phyloP scores from a whole-genome alignment of 2,329 filamentous ascomycete genomes.

The Diplocarpon mali region DNA sequence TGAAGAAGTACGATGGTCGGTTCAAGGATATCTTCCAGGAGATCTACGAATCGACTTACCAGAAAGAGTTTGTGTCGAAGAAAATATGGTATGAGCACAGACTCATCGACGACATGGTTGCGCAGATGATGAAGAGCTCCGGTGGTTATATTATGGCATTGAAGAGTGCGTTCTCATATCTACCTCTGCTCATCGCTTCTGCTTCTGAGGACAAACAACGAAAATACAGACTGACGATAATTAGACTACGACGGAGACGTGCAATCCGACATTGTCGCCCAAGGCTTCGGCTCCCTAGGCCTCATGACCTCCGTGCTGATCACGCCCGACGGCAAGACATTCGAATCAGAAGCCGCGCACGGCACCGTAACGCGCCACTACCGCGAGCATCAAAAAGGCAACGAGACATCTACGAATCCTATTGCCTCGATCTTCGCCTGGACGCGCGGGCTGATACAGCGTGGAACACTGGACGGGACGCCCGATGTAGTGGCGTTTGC shows the following conservation, averaged over 20 bases:
- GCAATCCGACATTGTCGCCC: slow-evolving; percentile 95
- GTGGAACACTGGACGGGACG: slow-evolving; percentile 86
- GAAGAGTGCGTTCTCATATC: slow-evolving; percentile 61
- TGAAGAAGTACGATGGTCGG: slow-evolving; percentile 96
- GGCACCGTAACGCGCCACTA: slow-evolving; percentile 97
- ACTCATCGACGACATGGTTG: slow-evolving; percentile 98
- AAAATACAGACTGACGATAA: slow-evolving; percentile 16
- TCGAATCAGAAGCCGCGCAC: slow-evolving; percentile 95
- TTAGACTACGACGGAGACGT: slow-evolving; percentile 97
- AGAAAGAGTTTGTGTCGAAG: slow-evolving; percentile 79
- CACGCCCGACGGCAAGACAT: slow-evolving; percentile 92
- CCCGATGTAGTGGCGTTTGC: slow-evolving; percentile 87
- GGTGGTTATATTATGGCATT: slow-evolving; percentile 96
- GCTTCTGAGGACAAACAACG: neutral
- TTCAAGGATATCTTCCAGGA: slow-evolving; percentile 99
- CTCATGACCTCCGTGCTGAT: slow-evolving; percentile 98
- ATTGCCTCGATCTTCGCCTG: slow-evolving; percentile 99
- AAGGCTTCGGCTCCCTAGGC: slow-evolving; percentile 94
- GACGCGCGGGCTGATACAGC: slow-evolving; percentile 89
- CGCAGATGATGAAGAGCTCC: slow-evolving; percentile 98
- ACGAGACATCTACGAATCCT: slow-evolving; percentile 94
- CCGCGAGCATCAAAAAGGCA: slow-evolving; percentile 97
- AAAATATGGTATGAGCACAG: slow-evolving; percentile 99
- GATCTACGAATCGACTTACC: slow-evolving; percentile 81
- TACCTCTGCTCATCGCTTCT: neutral